A percentile compares a stretch with the other conserved stretches of the same genome.
Conservation (phyloP, 371 early-diverging fungal species). For the Rhizopus stolonifer region DNA sequence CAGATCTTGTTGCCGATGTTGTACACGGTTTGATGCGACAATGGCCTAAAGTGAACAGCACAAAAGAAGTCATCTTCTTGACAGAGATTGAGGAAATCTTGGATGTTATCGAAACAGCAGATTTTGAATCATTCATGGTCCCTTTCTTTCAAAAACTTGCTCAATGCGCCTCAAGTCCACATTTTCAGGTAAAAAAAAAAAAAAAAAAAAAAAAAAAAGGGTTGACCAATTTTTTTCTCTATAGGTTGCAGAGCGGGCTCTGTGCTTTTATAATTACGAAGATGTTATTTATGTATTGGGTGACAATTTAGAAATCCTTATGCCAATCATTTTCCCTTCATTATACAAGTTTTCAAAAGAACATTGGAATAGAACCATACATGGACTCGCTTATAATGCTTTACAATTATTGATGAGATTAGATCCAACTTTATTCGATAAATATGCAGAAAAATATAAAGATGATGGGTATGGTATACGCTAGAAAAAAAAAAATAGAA, state of each 20-base stretch:
- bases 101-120: constrained; percentile 88
- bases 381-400: constrained; percentile 91
- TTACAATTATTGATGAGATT: constrained; percentile 91
- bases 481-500: no score
- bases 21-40: constrained; percentile 86
- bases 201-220: neutral
- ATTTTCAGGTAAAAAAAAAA: constrained; percentile 80
- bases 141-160: constrained; percentile 91
- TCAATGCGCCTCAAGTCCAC: constrained; percentile 89
- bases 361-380: constrained; percentile 97
- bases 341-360: constrained; percentile 89
- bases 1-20: constrained; percentile 84
- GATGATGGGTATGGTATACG: constrained; percentile 41
- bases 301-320: constrained; percentile 81
- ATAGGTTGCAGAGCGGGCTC: constrained; percentile 93
- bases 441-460: constrained; percentile 80
- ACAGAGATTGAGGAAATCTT: constrained; percentile 96
- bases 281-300: constrained; percentile 91
- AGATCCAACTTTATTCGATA: constrained; percentile 88
- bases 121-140: constrained; percentile 84
- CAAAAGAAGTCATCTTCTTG: constrained; percentile 97
- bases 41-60: constrained; percentile 98
- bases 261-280: constrained; percentile 97
- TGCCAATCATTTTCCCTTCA: constrained; percentile 93
- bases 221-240: neutral